phyloP scores from a whole-genome alignment of 2,329 filamentous ascomycete genomes.

The Fusarium kyushuense region DNA sequence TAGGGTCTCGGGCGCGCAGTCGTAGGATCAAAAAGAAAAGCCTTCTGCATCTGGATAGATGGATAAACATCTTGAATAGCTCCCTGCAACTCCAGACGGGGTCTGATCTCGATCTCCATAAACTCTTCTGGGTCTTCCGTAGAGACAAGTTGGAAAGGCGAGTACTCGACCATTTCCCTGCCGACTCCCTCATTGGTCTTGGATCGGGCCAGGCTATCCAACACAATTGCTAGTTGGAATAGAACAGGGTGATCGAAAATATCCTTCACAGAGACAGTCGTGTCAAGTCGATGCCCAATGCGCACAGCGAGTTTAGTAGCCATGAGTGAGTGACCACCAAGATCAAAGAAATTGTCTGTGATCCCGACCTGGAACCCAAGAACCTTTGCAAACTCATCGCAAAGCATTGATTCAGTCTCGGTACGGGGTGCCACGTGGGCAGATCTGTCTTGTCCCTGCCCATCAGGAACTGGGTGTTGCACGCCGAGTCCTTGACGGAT shows the following conservation, averaged over 20 bases:
- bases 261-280: conserved; percentile 10
- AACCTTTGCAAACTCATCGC: background rate
- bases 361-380: conserved; percentile 13
- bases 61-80: conserved; percentile 1
- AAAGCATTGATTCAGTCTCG: conserved; percentile 3
- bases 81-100: background rate
- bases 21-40: conserved; percentile 5
- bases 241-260: conserved; percentile 12
- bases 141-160: background rate
- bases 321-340: conserved; percentile 17
- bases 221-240: conserved; percentile 3
- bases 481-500: background rate
- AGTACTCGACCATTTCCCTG: background rate
- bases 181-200: background rate
- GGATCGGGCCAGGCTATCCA: background rate
- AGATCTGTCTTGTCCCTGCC: conserved; percentile 6
- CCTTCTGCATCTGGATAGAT: conserved; percentile 7
- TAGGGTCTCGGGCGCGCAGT: background rate
- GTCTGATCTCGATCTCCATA: background rate
- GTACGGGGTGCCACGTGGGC: conserved; percentile 1
- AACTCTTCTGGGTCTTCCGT: background rate
- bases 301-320: conserved; percentile 17
- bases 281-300: conserved; percentile 1
- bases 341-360: conserved; percentile 22
- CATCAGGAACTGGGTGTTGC: background rate